Evolutionary conservation across 2,329 filamentous ascomycete genomes (phyloP).

Genomic region (Epichloe scottii): DNA sequence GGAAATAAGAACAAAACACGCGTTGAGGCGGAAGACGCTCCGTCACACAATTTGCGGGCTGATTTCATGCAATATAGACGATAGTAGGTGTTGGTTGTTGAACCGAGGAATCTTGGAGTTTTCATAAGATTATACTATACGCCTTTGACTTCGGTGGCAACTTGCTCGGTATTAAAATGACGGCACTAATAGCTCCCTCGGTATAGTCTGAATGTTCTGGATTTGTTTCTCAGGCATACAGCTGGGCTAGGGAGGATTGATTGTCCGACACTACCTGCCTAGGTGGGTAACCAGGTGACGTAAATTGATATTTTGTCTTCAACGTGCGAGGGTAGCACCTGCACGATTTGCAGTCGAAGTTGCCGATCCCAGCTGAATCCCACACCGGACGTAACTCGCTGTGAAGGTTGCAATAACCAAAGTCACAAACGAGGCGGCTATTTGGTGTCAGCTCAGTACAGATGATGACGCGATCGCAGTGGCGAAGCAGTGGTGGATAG

Average conservation of each 20-base stretch:
- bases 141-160: background rate
- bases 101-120: background rate
- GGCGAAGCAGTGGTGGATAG: background rate
- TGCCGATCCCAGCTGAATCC: background rate
- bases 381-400: background rate
- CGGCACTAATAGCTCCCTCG: no score
- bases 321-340: background rate
- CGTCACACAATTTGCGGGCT: background rate
- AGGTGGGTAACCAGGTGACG: background rate
- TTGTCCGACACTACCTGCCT: background rate
- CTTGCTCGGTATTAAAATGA: background rate
- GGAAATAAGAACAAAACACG: background rate
- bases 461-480: background rate
- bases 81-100: background rate
- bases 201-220: background rate
- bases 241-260: background rate
- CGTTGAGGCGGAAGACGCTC: background rate
- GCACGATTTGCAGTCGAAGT: background rate
- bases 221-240: background rate
- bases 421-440: background rate
- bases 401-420: background rate
- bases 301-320: background rate
- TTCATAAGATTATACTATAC: background rate
- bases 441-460: background rate
- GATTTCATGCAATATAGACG: background rate